Conservation (phyloP, 306 rosid species). For the barrel medic (Medicago truncatula) region DNA sequence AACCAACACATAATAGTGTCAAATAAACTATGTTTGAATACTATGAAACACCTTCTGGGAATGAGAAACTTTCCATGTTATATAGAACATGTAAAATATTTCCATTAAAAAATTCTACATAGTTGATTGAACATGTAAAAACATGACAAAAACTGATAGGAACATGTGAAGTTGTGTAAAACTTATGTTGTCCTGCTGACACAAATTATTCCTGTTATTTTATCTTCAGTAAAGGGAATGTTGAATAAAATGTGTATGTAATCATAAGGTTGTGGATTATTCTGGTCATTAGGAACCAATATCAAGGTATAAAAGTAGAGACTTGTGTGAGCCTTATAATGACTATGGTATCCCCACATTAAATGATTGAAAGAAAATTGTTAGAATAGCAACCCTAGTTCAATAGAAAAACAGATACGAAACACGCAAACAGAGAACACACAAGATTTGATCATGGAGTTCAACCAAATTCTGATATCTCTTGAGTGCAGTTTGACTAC, state of each 20-base stretch:
- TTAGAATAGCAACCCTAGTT: too few relatives aligned
- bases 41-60: not conserved
- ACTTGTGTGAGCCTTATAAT: too few relatives aligned
- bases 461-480: too few relatives aligned
- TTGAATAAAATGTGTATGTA: not conserved
- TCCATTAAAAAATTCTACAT: not conserved
- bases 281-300: conserved; percentile 22
- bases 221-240: not conserved
- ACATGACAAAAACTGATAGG: conserved; percentile 13
- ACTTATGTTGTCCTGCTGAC: conserved; percentile 14
- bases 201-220: not conserved
- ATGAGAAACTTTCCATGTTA: not conserved
- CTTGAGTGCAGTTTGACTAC: too few relatives aligned
- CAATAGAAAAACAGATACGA: too few relatives aligned
- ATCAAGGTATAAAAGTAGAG: conserved; percentile 5
- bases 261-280: conserved; percentile 5
- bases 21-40: conserved; percentile 34
- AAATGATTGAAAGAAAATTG: too few relatives aligned
- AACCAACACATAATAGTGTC: conserved; percentile 34
- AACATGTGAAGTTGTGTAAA: not conserved
- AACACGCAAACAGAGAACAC: too few relatives aligned
- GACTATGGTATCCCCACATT: too few relatives aligned
- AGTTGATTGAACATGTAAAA: not conserved
- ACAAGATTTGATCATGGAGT: too few relatives aligned
- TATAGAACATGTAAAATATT: too few relatives aligned